Percentiles rank a stretch among this genome's conserved stretches.
These are phyloP conservation scores for Russula emetica DNA, from an alignment of 768 basidiomycete genomes.

Conservation along the genomic window DNA sequence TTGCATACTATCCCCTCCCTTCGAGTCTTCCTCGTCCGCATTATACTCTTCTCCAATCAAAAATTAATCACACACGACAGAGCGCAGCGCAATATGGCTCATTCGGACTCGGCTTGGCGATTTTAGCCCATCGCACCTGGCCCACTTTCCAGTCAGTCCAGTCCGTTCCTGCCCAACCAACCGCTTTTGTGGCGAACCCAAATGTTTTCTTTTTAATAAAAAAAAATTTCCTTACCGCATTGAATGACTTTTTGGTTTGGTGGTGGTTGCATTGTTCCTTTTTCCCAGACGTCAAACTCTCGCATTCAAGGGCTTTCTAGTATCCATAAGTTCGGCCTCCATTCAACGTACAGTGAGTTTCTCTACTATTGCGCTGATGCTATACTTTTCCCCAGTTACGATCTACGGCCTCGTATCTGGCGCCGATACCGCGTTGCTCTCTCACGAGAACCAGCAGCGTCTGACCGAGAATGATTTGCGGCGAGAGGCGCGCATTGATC, in stretches of 20 bases:
- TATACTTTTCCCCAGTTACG: conserved; percentile 43
- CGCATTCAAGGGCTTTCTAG: conserved; percentile 75
- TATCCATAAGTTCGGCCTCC: conserved; percentile 58
- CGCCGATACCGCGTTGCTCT: conserved; percentile 70
- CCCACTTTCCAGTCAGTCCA: conserved; percentile 59
- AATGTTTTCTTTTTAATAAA: not conserved
- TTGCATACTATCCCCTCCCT: no score
- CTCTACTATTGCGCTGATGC: conserved; percentile 1
- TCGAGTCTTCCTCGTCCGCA: no score
- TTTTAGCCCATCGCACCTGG: conserved; percentile 66
- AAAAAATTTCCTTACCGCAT: not conserved
- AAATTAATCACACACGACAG: conserved; percentile 34
- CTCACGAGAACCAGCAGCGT: conserved; percentile 64
- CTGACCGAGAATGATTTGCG: conserved; percentile 65
- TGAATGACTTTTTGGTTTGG: not conserved
- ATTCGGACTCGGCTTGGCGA: conserved; percentile 55
- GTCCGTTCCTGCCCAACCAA: not conserved
- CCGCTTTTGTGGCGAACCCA: not conserved
- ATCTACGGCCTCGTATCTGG: conserved; percentile 66
- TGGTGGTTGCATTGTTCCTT: not conserved
- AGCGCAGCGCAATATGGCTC: conserved; percentile 51
- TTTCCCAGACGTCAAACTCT: conserved; percentile 65
- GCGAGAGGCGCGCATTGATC: conserved; percentile 66
- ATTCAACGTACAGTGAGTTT: conserved; percentile 1
- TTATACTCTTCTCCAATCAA: no score